phyloP scores from a whole-genome alignment of 495 filamentous ascomycete genomes.

The Geopyxis carbonaria region DNA sequence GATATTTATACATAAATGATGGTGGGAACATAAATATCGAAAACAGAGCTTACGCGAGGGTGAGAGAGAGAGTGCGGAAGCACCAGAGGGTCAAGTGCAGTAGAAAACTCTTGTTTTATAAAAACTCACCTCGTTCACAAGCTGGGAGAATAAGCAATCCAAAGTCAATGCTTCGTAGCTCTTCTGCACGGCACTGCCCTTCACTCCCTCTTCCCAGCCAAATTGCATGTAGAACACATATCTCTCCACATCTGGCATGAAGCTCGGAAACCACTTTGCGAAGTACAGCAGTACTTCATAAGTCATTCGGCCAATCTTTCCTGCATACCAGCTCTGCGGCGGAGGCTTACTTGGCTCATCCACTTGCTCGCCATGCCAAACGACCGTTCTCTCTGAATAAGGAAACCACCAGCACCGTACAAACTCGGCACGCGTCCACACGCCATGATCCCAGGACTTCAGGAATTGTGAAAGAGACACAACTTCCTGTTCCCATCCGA shows the following conservation, averaged over 20 bases:
- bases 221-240: conserved; percentile 93
- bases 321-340: conserved; percentile 57
- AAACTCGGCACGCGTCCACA: conserved; percentile 79
- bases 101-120: background rate
- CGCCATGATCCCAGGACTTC: conserved; percentile 47
- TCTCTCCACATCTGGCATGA: conserved; percentile 78
- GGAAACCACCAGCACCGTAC: conserved; percentile 96
- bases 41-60: too few species aligned
- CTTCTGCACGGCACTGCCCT: conserved; percentile 58
- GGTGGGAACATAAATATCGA: too few species aligned
- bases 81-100: background rate
- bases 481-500: conserved; percentile 73
- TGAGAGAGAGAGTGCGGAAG: background rate
- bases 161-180: conserved; percentile 66
- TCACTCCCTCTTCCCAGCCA: conserved; percentile 54
- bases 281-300: conserved; percentile 79
- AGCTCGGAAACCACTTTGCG: conserved; percentile 55
- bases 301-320: conserved; percentile 59
- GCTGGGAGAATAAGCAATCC: conserved; percentile 93
- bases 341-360: conserved; percentile 37
- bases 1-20: too few species aligned
- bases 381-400: conserved; percentile 66
- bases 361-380: conserved; percentile 72
- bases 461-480: conserved; percentile 50
- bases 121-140: conserved; percentile 57